These are phyloP conservation scores for Tuctoria greenei DNA, from an alignment of 176 grass and related monocot genomes.

Conservation along the genomic window DNA sequence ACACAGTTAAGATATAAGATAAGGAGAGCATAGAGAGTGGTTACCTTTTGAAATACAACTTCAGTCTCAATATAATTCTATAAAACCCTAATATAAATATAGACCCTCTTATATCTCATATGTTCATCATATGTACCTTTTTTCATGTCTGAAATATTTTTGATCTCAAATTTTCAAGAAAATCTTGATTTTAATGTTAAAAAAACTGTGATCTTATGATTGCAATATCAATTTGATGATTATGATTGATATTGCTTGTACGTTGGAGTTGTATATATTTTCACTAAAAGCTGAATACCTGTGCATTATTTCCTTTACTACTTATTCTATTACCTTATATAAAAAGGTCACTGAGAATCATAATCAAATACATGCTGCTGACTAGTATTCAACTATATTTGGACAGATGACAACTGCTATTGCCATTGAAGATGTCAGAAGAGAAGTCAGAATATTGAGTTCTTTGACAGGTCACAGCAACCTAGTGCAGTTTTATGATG, in stretches of 20 bases:
- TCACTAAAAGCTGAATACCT: slow-evolving; percentile 8
- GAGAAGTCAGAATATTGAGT: slow-evolving; percentile 86
- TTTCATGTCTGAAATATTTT: neutral
- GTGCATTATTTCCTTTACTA: neutral
- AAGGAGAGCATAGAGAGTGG: neutral
- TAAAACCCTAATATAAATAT: no score
- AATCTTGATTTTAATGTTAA: neutral
- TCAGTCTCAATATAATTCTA: slow-evolving; percentile 14
- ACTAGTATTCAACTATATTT: slow-evolving; percentile 30
- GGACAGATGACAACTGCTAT: slow-evolving; percentile 90
- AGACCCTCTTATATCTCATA: neutral
- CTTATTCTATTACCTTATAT: neutral
- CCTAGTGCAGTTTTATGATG: slow-evolving; percentile 82
- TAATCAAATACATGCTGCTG: neutral
- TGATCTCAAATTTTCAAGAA: neutral
- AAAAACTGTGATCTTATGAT: neutral
- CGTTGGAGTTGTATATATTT: neutral
- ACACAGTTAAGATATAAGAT: neutral
- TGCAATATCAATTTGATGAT: neutral
- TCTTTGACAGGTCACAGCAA: slow-evolving; percentile 75
- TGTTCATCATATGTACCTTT: neutral
- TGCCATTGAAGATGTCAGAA: slow-evolving; percentile 90
- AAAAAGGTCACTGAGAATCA: neutral
- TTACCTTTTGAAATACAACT: neutral
- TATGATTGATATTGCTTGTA: neutral